These are phyloP conservation scores for Penicillium crystallinum DNA, from an alignment of 495 filamentous ascomycete genomes.

Conservation along the genomic window DNA sequence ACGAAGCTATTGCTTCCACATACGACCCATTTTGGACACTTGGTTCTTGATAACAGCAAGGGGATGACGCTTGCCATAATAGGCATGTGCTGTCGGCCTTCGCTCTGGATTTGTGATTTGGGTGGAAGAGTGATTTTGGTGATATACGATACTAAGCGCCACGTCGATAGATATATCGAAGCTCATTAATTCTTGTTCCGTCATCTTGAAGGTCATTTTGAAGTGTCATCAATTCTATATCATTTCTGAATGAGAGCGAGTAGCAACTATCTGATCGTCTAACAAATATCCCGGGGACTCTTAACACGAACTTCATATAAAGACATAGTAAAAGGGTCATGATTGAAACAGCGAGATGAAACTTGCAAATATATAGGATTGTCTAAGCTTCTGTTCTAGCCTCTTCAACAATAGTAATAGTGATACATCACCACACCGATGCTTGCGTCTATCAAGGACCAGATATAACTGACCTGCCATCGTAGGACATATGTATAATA, in stretches of 20 bases:
- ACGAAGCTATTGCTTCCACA: neutral
- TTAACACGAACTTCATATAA: neutral
- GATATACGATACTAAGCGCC: neutral
- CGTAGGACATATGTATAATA: constrained; percentile 1
- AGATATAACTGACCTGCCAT: neutral
- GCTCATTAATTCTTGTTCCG: neutral
- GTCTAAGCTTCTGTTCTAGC: neutral
- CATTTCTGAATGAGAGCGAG: neutral
- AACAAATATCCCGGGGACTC: too few species aligned
- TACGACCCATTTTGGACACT: neutral
- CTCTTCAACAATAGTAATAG: neutral
- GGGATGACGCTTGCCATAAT: neutral
- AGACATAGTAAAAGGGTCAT: too few species aligned
- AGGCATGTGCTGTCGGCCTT: neutral
- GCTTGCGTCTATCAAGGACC: neutral
- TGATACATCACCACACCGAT: neutral
- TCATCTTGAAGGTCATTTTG: too few species aligned
- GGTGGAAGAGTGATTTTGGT: neutral
- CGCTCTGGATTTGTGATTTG: neutral
- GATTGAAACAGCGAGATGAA: neutral
- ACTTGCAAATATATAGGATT: neutral
- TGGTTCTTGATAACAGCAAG: neutral
- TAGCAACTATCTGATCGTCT: neutral
- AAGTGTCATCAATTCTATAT: neutral
- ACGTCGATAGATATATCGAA: neutral